A percentile compares a stretch with the other conserved stretches of the same genome.
Conservation (phyloP, 176 grass and related monocot genomes). For the Triticum urartu region DNA sequence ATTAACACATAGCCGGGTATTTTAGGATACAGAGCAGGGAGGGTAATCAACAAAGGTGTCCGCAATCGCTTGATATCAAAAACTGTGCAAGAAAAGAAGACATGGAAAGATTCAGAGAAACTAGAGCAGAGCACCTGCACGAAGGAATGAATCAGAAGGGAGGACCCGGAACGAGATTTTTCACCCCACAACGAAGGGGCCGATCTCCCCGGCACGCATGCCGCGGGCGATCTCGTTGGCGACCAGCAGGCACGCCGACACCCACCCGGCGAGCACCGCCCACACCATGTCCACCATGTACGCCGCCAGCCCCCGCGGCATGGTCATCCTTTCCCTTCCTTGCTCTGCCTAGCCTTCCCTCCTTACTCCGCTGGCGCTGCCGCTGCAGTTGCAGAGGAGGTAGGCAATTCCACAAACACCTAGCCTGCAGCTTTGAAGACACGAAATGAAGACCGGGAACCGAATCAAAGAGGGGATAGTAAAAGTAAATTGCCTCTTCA, state of each 20-base stretch:
- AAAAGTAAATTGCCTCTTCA: background rate
- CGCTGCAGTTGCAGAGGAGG: background rate
- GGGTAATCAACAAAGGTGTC: background rate
- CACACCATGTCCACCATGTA: conserved; percentile 65
- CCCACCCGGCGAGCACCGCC: conserved; percentile 60
- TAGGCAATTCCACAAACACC: conserved; percentile 25
- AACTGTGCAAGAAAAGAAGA: too few species aligned
- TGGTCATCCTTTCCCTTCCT: conserved; percentile 27
- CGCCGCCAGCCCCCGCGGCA: conserved; percentile 46
- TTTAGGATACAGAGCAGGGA: background rate
- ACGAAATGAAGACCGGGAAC: background rate
- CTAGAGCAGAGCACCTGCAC: background rate
- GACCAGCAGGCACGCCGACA: conserved; percentile 63
- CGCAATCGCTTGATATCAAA: background rate
- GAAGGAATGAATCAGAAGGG: background rate
- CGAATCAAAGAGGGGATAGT: background rate
- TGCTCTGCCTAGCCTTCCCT: too few species aligned
- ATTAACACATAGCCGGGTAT: background rate
- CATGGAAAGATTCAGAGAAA: background rate
- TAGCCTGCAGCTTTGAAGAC: background rate
- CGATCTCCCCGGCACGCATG: conserved; percentile 58
- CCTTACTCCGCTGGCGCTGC: background rate
- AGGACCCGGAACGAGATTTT: background rate
- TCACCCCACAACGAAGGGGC: conserved; percentile 66
- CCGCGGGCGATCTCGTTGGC: conserved; percentile 70